Evolutionary conservation across 1,139 yeast species (phyloP), one percentile per base, ranked within the genome.

Genomic region (Tardiomyces blankii): DNA sequence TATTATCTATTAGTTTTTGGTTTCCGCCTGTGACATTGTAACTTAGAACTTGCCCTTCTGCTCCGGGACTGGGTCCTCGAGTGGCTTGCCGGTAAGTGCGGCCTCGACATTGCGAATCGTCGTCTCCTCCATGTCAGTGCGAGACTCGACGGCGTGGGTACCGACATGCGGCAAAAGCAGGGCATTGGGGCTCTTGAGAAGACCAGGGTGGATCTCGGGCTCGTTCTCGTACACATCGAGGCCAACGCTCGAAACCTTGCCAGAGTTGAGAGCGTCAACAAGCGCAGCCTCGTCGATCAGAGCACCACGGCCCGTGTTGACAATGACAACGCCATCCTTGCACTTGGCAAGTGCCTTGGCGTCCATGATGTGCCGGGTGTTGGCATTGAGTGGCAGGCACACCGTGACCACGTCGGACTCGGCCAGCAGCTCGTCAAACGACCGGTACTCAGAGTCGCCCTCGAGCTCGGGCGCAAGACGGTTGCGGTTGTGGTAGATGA

Each of bases 241-340:
- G 0, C 95, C 96, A 18, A 82, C 91, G 58, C 80, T 75, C 14
- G 73, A 63, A 3, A 88, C 72, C 50, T 82, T 78, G 3, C 93
- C 94, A 6, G 69, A 58, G 51, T 79, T 71, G 49, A 88, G 69
- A 0, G 86, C 95, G 8, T 67, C 69, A 2, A 85, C 75, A 44
- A 87, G 67, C 1, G 81, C 94, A 16, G 71, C 69, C 56, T 84
- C 94, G 57, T 87, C 82, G 50, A 88, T 70, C 28, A 85, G 76
- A 6, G 73, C 61, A 0, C 95, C 95, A 53, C 95, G 73, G 1
- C 94, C 95, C 33, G 84, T 79, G 60, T 87, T 87, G 47, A 87
- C 80, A 33, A 87, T 68, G 51, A 86, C 69, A 16, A 81, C 72
- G 1, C 80, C 80, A 52, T 74, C 75, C 63, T 83, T 83, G 80